Evolutionary conservation across 768 basidiomycete species (phyloP).

Genomic region (Rhodocollybia butyracea): DNA sequence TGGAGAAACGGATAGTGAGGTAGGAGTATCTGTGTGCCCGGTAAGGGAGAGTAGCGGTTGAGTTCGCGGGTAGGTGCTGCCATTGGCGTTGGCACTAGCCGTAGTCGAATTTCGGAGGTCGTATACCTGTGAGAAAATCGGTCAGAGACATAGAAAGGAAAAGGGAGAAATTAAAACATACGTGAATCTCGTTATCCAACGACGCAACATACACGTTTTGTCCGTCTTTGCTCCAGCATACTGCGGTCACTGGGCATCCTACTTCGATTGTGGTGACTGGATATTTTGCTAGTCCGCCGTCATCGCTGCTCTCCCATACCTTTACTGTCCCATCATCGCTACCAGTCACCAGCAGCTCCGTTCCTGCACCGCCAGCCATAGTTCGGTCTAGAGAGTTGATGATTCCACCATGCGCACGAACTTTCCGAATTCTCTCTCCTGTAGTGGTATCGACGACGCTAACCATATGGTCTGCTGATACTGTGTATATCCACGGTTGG

Average conservation of each 20-base stretch:
- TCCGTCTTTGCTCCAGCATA: constrained; percentile 91
- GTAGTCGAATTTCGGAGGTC: constrained; percentile 90
- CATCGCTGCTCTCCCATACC: constrained; percentile 87
- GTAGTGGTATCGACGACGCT: constrained; percentile 76
- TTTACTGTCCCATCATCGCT: constrained; percentile 91
- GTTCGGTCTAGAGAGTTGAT: constrained; percentile 89
- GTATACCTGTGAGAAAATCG: constrained; percentile 57
- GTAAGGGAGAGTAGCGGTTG: constrained; percentile 73
- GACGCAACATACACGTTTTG: constrained; percentile 87
- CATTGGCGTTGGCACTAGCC: constrained; percentile 72
- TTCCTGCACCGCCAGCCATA: constrained; percentile 77
- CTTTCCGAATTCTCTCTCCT: constrained; percentile 76
- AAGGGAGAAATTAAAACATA: too few species aligned
- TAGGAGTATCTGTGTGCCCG: constrained; percentile 91
- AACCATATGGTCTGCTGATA: constrained; percentile 87
- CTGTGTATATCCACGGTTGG: constrained; percentile 72
- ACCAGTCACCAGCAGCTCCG: constrained; percentile 83
- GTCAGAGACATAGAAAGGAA: constrained; percentile 9
- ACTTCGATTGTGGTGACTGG: constrained; percentile 79
- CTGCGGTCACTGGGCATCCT: constrained; percentile 88
- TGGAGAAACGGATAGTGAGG: constrained; percentile 89
- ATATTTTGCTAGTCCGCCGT: constrained; percentile 52
- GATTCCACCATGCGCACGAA: constrained; percentile 83
- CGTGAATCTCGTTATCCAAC: constrained; percentile 95
- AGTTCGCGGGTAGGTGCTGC: constrained; percentile 94